Evolutionary conservation across 2,329 filamentous ascomycete genomes (phyloP).

Genomic region (Didymella pinodella): DNA sequence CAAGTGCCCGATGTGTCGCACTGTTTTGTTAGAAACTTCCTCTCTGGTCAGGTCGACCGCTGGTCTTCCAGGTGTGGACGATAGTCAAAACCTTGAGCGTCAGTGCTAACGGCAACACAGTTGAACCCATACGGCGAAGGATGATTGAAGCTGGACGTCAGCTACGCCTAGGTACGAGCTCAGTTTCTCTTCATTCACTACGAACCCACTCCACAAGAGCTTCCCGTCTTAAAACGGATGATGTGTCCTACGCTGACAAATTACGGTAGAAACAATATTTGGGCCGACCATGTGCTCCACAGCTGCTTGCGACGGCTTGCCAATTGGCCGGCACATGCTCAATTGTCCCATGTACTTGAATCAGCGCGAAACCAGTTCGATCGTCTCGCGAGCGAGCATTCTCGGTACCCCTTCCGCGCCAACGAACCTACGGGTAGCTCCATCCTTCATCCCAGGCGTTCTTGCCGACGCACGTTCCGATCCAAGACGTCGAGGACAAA

Average conservation of each 20-base stretch:
- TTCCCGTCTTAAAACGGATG: neutral
- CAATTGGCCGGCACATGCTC: neutral
- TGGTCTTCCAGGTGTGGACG: neutral
- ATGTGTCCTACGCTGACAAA: neutral
- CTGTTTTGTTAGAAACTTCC: neutral
- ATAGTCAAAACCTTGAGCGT: no score
- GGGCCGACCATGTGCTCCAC: neutral
- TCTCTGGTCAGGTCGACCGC: neutral
- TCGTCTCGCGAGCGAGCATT: no score
- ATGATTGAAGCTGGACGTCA: neutral
- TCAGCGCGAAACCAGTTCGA: neutral
- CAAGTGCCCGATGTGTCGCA: slow-evolving; percentile 11
- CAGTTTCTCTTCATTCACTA: neutral
- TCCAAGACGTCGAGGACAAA: neutral
- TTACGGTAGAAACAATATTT: neutral
- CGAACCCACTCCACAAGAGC: neutral
- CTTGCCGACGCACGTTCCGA: no score
- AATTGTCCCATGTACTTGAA: neutral
- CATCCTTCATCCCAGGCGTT: neutral
- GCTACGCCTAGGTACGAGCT: neutral
- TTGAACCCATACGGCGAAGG: neutral
- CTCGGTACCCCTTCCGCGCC: neutral
- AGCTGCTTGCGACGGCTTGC: slow-evolving; percentile 4
- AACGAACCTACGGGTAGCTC: no score
- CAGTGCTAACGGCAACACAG: neutral